Evolutionary conservation across 345 rosid genomes (phyloP).

Genomic region (Populus tremula): DNA sequence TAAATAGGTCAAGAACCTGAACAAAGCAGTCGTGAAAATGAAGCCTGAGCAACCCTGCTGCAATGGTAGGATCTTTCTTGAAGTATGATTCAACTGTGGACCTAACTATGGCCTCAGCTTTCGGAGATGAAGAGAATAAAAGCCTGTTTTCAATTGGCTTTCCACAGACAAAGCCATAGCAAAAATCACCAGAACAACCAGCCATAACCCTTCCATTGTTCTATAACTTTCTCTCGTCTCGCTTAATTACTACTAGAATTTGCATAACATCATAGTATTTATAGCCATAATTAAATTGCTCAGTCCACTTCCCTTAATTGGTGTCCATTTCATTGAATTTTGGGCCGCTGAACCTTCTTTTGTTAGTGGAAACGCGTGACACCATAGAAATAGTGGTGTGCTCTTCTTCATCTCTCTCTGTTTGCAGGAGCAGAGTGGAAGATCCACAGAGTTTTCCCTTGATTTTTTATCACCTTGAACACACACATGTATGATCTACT

Average conservation of each 20-base stretch:
- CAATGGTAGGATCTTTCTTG: constrained; percentile 52
- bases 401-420: neutral
- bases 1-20: constrained; percentile 35
- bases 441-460: neutral
- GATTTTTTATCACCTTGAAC: neutral
- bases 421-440: constrained; percentile 1
- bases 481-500: no score
- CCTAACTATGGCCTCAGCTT: constrained; percentile 49
- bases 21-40: constrained; percentile 77
- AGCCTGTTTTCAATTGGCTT: constrained; percentile 48
- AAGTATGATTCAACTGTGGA: constrained; percentile 60
- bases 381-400: neutral
- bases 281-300: neutral
- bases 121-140: constrained; percentile 60
- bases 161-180: constrained; percentile 18
- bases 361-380: constrained; percentile 32
- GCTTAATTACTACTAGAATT: neutral
- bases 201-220: constrained; percentile 17
- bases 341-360: neutral
- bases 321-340: constrained; percentile 12
- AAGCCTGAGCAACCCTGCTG: constrained; percentile 69
- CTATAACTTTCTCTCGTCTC: neutral
- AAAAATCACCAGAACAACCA: constrained; percentile 16
- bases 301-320: constrained; percentile 1
- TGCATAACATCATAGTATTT: neutral